phyloP scores from a whole-genome alignment of 257 asterid species.

The Cinchona pubescens region DNA sequence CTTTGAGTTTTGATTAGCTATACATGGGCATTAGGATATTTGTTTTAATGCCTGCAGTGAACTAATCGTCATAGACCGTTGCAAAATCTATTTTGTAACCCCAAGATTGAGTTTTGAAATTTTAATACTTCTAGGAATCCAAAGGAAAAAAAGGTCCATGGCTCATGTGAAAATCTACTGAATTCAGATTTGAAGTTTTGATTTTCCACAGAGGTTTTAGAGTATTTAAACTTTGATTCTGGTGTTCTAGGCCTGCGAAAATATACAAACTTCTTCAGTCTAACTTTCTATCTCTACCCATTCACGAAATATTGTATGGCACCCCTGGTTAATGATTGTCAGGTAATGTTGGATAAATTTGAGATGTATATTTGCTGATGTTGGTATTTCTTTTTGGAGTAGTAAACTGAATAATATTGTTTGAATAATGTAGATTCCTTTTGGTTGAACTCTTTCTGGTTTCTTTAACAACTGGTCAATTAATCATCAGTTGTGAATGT shows the following conservation, averaged over 20 bases:
- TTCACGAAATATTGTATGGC: not conserved
- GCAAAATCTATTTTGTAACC: not conserved
- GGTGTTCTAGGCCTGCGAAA: not conserved
- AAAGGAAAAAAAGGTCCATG: not conserved
- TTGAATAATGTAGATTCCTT: no score
- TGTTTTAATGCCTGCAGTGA: not conserved
- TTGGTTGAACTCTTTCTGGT: not conserved
- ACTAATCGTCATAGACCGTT: not conserved
- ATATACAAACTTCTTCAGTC: not conserved
- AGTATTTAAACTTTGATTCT: not conserved
- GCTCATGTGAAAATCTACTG: not conserved
- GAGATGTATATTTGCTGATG: not conserved
- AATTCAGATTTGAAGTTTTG: not conserved
- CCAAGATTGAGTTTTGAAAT: not conserved
- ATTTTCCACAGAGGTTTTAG: not conserved
- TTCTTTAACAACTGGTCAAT: not conserved
- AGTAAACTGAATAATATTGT: not conserved
- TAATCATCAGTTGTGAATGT: not conserved
- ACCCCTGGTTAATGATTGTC: not conserved
- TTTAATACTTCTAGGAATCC: not conserved
- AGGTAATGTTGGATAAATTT: constrained; percentile 3
- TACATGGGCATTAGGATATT: not conserved
- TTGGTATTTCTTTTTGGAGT: not conserved
- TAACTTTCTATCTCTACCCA: not conserved
- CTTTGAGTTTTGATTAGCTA: not conserved